phyloP scores from a whole-genome alignment of 2,329 filamentous ascomycete species.

The Fusarium sororula region DNA sequence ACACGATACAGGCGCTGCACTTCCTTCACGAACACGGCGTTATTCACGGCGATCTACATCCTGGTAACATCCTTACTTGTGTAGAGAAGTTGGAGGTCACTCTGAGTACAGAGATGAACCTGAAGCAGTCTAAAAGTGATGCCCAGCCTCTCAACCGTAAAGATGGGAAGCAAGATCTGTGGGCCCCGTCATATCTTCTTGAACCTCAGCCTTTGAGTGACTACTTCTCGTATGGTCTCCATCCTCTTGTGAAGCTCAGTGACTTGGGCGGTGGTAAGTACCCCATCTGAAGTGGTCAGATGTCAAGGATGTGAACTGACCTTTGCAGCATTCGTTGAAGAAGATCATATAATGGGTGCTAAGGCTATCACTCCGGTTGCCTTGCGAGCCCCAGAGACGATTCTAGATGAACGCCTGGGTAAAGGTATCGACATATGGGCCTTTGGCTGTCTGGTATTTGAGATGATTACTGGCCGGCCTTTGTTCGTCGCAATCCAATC shows the following conservation, averaged over 20 bases:
- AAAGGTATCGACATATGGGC: neutral
- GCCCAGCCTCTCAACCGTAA: neutral
- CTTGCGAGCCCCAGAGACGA: neutral
- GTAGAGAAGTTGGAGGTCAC: neutral
- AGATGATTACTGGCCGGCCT: neutral
- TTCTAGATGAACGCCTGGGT: neutral
- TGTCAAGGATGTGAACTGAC: accelerated
- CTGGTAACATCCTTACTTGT: neutral
- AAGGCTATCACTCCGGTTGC: neutral
- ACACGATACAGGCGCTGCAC: neutral
- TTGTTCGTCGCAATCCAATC: neutral
- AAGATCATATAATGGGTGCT: neutral
- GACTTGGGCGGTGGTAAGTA: neutral
- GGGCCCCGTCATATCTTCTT: neutral
- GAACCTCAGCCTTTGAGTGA: neutral
- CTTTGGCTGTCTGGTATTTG: neutral
- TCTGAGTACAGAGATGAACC: neutral
- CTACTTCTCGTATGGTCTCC: neutral
- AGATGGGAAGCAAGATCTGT: neutral
- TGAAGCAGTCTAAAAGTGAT: neutral
- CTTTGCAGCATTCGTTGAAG: neutral
- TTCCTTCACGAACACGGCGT: neutral
- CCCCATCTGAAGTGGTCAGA: accelerated
- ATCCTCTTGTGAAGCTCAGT: neutral
- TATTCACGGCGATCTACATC: neutral